These are phyloP conservation scores for Pichia membranifaciens DNA, from an alignment of 805 yeast species.

Conservation along the genomic window DNA sequence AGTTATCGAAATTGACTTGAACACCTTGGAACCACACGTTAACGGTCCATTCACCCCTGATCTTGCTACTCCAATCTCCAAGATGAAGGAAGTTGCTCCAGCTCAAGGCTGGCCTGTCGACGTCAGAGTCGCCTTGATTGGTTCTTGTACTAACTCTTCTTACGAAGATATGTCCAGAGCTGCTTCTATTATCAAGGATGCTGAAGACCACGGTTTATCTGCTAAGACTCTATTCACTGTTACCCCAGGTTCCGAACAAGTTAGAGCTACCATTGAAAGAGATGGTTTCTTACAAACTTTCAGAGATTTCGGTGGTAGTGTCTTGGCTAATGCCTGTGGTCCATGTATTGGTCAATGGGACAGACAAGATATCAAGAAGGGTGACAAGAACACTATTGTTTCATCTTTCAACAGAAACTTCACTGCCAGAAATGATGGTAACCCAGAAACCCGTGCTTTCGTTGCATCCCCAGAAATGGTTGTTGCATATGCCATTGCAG, in stretches of 20 bases:
- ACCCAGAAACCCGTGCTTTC: conserved; percentile 95
- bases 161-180: conserved; percentile 98
- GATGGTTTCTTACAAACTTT: conserved; percentile 84
- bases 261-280: conserved; percentile 93
- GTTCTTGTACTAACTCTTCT: conserved; percentile 97
- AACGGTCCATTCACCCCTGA: conserved; percentile 99
- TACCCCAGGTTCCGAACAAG: conserved; percentile 98
- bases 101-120: conserved; percentile 79
- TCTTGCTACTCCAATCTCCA: conserved; percentile 85
- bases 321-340: conserved; percentile 97
- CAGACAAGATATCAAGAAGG: conserved; percentile 63
- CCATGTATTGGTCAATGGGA: conserved; percentile 99
- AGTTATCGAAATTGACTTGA: conserved; percentile 82
- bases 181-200: conserved; percentile 83
- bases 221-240: conserved; percentile 90
- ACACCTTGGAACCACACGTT: conserved; percentile 85
- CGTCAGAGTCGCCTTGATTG: conserved; percentile 90
- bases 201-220: conserved; percentile 77
- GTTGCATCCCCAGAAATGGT: conserved; percentile 98
- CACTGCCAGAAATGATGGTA: conserved; percentile 97
- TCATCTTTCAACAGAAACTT: conserved; percentile 97
- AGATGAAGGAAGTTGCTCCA: conserved; percentile 65
- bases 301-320: conserved; percentile 83
- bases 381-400: conserved; percentile 80
- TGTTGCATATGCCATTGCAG: conserved; percentile 94